A percentile compares a stretch with the other conserved stretches of the same genome.
phyloP scores from a whole-genome alignment of 106 monocot genomes.

The Dendrobium officinale region DNA sequence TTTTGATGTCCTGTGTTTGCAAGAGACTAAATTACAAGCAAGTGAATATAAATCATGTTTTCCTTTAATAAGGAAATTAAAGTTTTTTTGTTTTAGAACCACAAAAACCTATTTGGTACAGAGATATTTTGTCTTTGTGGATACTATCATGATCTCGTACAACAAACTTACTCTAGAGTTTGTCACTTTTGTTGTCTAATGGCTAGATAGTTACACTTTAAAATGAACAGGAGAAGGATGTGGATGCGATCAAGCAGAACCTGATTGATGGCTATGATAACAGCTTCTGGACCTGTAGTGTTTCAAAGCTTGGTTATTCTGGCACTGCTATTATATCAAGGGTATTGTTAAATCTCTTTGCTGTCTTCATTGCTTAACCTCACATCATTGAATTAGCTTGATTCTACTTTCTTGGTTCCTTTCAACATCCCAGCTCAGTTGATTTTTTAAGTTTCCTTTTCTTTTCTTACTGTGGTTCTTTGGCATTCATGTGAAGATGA shows the following conservation, averaged over 20 bases:
- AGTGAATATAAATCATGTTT: background rate
- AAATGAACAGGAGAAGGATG: constrained; percentile 79
- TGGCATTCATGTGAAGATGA: background rate
- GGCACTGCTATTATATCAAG: constrained; percentile 91
- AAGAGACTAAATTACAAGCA: constrained; percentile 97
- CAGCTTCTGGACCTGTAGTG: constrained; percentile 92
- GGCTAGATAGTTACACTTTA: background rate
- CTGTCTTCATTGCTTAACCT: background rate
- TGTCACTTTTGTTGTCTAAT: background rate
- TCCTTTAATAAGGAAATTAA: background rate
- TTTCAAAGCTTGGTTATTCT: constrained; percentile 91
- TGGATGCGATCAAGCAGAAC: constrained; percentile 49
- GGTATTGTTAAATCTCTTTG: constrained; percentile 35
- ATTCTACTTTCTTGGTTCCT: background rate
- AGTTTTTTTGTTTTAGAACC: background rate
- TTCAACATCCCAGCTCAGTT: background rate
- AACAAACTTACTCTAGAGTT: background rate
- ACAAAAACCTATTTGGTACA: background rate
- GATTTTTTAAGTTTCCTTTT: background rate
- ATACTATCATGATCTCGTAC: background rate
- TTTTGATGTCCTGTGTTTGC: constrained; percentile 90
- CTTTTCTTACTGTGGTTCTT: background rate
- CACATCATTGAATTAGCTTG: background rate
- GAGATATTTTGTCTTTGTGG: background rate
- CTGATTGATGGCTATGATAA: constrained; percentile 87